Conservation (phyloP, 148 eudicot genomes). For the Nepenthes gracilis region DNA sequence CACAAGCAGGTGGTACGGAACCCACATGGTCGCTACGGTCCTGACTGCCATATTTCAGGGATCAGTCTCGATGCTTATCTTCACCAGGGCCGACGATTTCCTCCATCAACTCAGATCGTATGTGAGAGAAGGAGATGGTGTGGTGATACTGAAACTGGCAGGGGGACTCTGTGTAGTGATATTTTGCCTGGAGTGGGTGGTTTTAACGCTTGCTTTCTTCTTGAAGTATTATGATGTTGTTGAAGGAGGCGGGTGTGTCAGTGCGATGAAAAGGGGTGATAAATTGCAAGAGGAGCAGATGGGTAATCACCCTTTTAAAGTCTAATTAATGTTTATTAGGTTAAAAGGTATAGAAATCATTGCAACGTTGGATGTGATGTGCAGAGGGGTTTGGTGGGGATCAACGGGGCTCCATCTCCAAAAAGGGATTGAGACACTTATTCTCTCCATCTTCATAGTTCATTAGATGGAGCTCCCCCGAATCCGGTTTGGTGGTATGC, state of each 20-base stretch:
- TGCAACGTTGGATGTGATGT: background rate
- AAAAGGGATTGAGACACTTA: too few relatives aligned
- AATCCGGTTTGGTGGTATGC: too few relatives aligned
- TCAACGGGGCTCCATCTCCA: too few relatives aligned
- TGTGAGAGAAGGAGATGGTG: constrained; percentile 40
- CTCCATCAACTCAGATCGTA: constrained; percentile 31
- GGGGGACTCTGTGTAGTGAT: constrained; percentile 37
- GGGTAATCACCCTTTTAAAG: constrained; percentile 7
- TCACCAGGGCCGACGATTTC: constrained; percentile 29
- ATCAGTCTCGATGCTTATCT: constrained; percentile 39
- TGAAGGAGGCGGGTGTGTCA: background rate
- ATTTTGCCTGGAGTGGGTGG: constrained; percentile 43
- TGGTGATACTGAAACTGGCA: constrained; percentile 29
- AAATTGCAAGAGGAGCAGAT: background rate
- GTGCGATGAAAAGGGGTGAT: background rate
- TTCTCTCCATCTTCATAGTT: too few relatives aligned
- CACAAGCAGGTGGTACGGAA: constrained; percentile 32
- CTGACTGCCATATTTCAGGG: constrained; percentile 59
- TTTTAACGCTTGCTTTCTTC: constrained; percentile 29
- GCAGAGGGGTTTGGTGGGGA: too few relatives aligned
- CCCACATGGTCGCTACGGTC: constrained; percentile 52
- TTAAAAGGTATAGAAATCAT: background rate
- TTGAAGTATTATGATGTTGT: constrained; percentile 21
- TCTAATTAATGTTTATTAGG: background rate
- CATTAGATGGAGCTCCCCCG: too few relatives aligned